phyloP scores from a whole-genome alignment of 2,329 filamentous ascomycete genomes.

The Cladosporium sp. region DNA sequence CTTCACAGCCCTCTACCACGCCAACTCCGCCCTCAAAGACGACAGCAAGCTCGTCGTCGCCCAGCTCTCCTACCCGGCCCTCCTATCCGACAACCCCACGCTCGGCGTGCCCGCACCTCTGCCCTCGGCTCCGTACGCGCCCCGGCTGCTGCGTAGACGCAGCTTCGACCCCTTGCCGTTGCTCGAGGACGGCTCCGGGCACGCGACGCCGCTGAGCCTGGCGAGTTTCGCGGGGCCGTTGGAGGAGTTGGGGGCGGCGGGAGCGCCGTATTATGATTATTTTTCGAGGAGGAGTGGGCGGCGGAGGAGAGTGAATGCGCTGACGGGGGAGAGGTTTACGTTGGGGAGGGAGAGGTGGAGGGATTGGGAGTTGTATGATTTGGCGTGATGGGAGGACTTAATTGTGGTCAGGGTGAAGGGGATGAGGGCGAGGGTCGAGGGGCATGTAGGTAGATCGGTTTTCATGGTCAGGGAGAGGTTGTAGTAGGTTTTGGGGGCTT shows the following conservation, averaged over 20 bases:
- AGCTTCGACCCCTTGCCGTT: neutral
- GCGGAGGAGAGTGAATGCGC: neutral
- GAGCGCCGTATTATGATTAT: constrained; percentile 1
- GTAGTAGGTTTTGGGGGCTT: too few relatives aligned
- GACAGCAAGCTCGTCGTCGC: constrained; percentile 16
- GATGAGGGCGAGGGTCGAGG: too few relatives aligned
- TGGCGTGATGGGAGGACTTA: neutral
- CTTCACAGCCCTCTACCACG: constrained; percentile 15
- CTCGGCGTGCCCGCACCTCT: neutral
- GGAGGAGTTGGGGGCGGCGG: too few relatives aligned
- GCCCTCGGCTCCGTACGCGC: neutral
- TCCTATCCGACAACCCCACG: neutral
- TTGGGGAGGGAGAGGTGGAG: constrained; percentile 1
- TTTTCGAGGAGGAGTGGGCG: constrained; percentile 1
- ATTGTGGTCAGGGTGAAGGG: too few relatives aligned
- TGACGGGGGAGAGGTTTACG: constrained; percentile 2
- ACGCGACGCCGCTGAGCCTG: too few relatives aligned
- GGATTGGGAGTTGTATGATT: constrained; percentile 1
- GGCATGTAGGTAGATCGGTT: too few relatives aligned
- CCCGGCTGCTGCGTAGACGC: neutral
- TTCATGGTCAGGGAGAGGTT: too few relatives aligned
- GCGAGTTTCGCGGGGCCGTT: too few relatives aligned
- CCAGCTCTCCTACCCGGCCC: constrained; percentile 3
- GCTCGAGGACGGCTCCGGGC: too few relatives aligned
- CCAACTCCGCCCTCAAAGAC: constrained; percentile 15